Conservation (phyloP, 257 asterid species). For the Nicotiana sylvestris region DNA sequence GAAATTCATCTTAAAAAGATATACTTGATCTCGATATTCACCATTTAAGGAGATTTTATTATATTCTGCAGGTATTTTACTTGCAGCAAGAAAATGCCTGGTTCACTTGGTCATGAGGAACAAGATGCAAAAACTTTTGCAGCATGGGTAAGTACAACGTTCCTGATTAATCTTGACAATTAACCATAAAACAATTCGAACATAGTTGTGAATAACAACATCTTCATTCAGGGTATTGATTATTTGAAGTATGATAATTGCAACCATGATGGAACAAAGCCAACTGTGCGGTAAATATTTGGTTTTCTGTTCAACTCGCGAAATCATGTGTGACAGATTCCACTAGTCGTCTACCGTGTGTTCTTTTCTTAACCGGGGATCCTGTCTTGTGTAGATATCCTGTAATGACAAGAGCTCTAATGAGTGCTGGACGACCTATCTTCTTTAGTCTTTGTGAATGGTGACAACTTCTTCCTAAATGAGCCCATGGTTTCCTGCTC, state of each 20-base stretch:
- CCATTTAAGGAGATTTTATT: not conserved
- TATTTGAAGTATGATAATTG: slow-evolving; percentile 92
- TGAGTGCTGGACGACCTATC: slow-evolving; percentile 68
- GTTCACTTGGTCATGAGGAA: slow-evolving; percentile 89
- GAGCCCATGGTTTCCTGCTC: not conserved
- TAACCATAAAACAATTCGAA: not conserved
- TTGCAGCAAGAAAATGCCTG: slow-evolving; percentile 81
- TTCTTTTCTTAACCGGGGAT: not conserved
- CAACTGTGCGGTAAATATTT: slow-evolving; percentile 46
- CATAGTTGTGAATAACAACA: not conserved
- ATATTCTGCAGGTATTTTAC: slow-evolving; percentile 57
- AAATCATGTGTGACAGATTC: not conserved
- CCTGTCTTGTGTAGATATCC: slow-evolving; percentile 51
- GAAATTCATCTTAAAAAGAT: not conserved
- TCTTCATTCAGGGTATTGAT: slow-evolving; percentile 69
- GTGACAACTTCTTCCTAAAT: slow-evolving; percentile 20
- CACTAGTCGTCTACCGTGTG: not conserved
- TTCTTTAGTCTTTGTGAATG: slow-evolving; percentile 90
- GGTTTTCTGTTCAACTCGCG: not conserved
- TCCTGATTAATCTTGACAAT: not conserved
- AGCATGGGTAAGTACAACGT: slow-evolving; percentile 46
- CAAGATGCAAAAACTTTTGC: slow-evolving; percentile 85
- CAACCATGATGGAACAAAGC: slow-evolving; percentile 61
- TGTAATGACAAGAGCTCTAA: slow-evolving; percentile 76
- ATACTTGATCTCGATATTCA: not conserved